These are phyloP conservation scores for Pseudonectria buxi DNA, from an alignment of 2,329 filamentous ascomycete species.

Conservation along the genomic window DNA sequence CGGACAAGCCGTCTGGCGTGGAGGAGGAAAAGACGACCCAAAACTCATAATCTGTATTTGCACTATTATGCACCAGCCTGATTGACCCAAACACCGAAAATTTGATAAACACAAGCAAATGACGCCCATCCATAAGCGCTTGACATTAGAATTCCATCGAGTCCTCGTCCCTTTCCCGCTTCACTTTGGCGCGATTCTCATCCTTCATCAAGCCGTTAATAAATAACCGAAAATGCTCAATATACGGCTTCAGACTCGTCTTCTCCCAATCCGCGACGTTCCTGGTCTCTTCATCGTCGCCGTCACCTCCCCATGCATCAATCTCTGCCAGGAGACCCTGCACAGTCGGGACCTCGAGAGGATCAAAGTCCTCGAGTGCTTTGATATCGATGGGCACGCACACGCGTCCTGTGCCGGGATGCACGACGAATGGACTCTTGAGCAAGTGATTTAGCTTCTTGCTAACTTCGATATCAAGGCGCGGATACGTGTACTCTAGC, in stretches of 20 bases:
- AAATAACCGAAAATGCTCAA: conserved; percentile 82
- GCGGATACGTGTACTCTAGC: conserved; percentile 94
- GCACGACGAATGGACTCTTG: conserved; percentile 93
- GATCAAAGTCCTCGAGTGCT: conserved; percentile 75
- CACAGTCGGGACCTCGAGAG: conserved; percentile 81
- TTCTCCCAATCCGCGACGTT: conserved; percentile 84
- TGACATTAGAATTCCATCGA: conserved; percentile 44
- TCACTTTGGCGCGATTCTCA: conserved; percentile 49
- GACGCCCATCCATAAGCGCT: not conserved
- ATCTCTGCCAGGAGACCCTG: conserved; percentile 77
- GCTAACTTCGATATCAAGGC: conserved; percentile 92
- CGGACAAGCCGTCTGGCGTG: not conserved
- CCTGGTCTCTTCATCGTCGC: conserved; percentile 33
- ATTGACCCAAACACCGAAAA: conserved; percentile 11
- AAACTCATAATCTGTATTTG: conserved; percentile 9
- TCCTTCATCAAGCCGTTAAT: conserved; percentile 75
- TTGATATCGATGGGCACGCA: conserved; percentile 87
- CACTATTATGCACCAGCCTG: conserved; percentile 14
- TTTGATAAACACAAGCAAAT: conserved; percentile 11
- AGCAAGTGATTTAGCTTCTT: conserved; percentile 98
- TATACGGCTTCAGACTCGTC: conserved; percentile 86
- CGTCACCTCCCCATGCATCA: conserved; percentile 62
- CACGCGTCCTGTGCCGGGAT: conserved; percentile 87
- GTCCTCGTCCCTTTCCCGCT: conserved; percentile 48
- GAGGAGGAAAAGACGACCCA: not conserved